Percentiles rank a stretch among this genome's conserved stretches.
Conservation (phyloP, 2,329 filamentous ascomycete genomes). For the Paecilomyces niveus region DNA sequence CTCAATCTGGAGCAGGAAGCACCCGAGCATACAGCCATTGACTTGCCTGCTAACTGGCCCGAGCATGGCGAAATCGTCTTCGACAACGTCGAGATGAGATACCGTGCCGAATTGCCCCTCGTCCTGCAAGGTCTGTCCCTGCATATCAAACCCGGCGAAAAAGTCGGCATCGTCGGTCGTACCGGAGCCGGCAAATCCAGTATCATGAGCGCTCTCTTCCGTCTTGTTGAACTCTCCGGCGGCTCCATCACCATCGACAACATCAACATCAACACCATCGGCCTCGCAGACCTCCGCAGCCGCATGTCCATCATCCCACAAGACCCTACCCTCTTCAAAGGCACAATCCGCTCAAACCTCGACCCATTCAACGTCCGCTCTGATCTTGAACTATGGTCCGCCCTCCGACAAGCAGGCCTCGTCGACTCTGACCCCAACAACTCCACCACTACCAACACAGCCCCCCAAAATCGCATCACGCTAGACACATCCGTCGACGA, state of each 20-base stretch:
- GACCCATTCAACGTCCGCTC: constrained; percentile 8
- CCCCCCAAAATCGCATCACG: not conserved
- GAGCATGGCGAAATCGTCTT: constrained; percentile 9
- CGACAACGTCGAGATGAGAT: constrained; percentile 6
- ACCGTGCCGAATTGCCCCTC: constrained; percentile 6
- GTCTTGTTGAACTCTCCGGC: constrained; percentile 6
- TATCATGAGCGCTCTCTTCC: constrained; percentile 12
- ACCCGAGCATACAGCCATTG: constrained; percentile 12
- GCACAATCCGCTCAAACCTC: constrained; percentile 7
- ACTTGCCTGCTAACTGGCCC: constrained; percentile 23
- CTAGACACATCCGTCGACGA: constrained; percentile 46
- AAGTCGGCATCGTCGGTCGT: constrained; percentile 12
- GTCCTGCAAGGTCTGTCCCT: constrained; percentile 6
- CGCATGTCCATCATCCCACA: constrained; percentile 8
- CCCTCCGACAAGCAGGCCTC: constrained; percentile 5
- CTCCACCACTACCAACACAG: not conserved
- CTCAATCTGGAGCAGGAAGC: constrained; percentile 14
- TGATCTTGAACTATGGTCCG: constrained; percentile 6
- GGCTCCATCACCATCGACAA: constrained; percentile 7
- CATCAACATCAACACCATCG: constrained; percentile 7
- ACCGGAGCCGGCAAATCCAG: constrained; percentile 15
- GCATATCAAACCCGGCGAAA: constrained; percentile 6
- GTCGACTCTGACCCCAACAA: not conserved
- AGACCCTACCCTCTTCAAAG: constrained; percentile 8
- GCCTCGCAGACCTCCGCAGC: constrained; percentile 6